phyloP scores from a whole-genome alignment of 352 stramenopile genomes.

The Pseudoperonospora humuli region DNA sequence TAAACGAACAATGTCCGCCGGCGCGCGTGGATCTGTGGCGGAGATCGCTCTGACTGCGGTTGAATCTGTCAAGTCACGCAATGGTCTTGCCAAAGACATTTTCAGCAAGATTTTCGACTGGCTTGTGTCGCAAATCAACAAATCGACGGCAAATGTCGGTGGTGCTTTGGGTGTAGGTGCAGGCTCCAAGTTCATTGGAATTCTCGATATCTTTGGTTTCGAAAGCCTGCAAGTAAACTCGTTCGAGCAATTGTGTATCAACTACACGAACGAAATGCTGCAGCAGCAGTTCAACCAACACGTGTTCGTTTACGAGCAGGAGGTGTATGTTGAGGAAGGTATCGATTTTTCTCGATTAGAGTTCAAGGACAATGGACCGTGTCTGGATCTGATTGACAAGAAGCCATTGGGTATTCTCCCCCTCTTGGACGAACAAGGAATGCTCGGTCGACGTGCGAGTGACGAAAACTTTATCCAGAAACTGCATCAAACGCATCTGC shows the following conservation, averaged over 20 bases:
- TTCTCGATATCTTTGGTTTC: slow-evolving; percentile 97
- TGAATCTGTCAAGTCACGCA: slow-evolving; percentile 83
- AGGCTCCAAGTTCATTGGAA: slow-evolving; percentile 86
- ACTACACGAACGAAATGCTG: slow-evolving; percentile 95
- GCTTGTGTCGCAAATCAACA: slow-evolving; percentile 93
- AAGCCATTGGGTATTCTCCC: slow-evolving; percentile 89
- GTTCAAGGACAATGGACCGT: slow-evolving; percentile 92
- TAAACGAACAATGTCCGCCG: slow-evolving; percentile 83
- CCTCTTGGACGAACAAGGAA: slow-evolving; percentile 94
- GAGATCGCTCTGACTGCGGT: slow-evolving; percentile 78
- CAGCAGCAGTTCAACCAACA: slow-evolving; percentile 94
- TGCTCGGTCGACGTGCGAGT: slow-evolving; percentile 85
- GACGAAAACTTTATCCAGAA: slow-evolving; percentile 91
- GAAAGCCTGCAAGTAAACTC: slow-evolving; percentile 91
- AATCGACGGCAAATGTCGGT: slow-evolving; percentile 68
- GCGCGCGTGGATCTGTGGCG: slow-evolving; percentile 73
- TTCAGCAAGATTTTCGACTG: slow-evolving; percentile 96
- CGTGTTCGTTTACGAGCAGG: slow-evolving; percentile 96
- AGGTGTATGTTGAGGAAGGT: slow-evolving; percentile 96
- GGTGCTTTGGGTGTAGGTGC: slow-evolving; percentile 12
- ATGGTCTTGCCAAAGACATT: slow-evolving; percentile 94
- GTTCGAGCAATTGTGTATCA: slow-evolving; percentile 95
- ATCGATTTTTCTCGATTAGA: slow-evolving; percentile 88
- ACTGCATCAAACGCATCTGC: slow-evolving; percentile 82
- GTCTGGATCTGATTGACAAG: slow-evolving; percentile 90